phyloP scores from a whole-genome alignment of 129 eudicot species.

The Saposhnikovia divaricata region DNA sequence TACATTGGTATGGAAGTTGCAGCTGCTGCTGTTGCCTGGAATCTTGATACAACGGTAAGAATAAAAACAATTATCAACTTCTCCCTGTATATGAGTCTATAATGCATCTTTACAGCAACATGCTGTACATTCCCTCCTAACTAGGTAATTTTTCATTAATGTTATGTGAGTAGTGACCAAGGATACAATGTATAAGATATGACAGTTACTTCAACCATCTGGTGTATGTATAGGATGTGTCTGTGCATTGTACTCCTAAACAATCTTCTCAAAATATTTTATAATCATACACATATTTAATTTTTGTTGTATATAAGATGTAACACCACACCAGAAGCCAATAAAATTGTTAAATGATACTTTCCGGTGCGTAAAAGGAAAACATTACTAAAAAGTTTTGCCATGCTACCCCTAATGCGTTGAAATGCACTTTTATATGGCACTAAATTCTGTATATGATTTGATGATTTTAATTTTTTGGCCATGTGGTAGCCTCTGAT shows the following conservation, averaged over 20 bases:
- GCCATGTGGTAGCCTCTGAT: background rate
- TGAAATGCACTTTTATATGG: background rate
- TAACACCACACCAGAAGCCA: background rate
- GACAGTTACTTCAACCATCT: background rate
- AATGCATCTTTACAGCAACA: background rate
- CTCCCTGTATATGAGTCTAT: background rate
- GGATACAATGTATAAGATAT: background rate
- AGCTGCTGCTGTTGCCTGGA: slow-evolving; percentile 94
- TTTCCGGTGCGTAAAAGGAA: background rate
- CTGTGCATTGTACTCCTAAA: background rate
- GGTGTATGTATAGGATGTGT: background rate
- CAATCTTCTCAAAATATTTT: no score
- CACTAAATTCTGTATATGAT: background rate
- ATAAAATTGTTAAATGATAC: background rate
- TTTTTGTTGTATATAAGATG: background rate
- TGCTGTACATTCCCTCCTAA: background rate
- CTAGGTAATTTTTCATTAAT: background rate
- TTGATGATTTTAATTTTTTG: background rate
- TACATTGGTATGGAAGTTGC: slow-evolving; percentile 99
- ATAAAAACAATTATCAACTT: background rate
- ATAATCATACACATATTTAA: background rate
- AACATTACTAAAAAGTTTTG: background rate
- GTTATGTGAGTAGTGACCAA: background rate
- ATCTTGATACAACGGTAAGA: slow-evolving; percentile 89
- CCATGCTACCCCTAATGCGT: background rate